Evolutionary conservation across 805 yeast species (phyloP).

Genomic region (Wickerhamiella occidentalis): DNA sequence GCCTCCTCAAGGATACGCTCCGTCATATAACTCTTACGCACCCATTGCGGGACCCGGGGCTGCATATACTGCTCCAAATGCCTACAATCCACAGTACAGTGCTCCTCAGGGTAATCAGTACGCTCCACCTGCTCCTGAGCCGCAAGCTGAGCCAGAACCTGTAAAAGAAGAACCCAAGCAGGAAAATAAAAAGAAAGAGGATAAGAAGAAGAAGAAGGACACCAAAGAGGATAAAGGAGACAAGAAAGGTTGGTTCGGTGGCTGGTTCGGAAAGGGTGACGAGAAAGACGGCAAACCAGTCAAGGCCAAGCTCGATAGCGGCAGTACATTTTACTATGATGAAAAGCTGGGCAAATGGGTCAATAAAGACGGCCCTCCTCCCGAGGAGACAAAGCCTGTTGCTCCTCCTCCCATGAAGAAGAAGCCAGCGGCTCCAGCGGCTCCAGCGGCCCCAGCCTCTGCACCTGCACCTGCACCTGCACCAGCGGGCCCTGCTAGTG

Average conservation of each 20-base stretch:
- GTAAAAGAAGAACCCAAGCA: not conserved
- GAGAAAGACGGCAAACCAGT: slow-evolving; percentile 55
- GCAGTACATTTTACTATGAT: slow-evolving; percentile 63
- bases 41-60: not conserved
- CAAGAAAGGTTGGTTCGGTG: slow-evolving; percentile 36
- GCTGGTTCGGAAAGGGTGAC: slow-evolving; percentile 43
- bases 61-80: slow-evolving; percentile 9
- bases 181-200: slow-evolving; percentile 17
- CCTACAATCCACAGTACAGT: slow-evolving; percentile 1
- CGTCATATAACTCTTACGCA: not conserved
- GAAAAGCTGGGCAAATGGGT: slow-evolving; percentile 82
- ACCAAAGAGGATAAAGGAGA: slow-evolving; percentile 17
- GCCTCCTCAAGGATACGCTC: slow-evolving; percentile 5
- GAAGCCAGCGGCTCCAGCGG: slow-evolving; percentile 20
- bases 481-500: no score
- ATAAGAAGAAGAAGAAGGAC: slow-evolving; percentile 22
- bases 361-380: slow-evolving; percentile 44
- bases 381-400: slow-evolving; percentile 28
- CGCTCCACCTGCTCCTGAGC: slow-evolving; percentile 9
- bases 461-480: no score
- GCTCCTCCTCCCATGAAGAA: slow-evolving; percentile 57
- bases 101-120: slow-evolving; percentile 8
- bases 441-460: slow-evolving; percentile 7
- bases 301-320: slow-evolving; percentile 77
- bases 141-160: slow-evolving; percentile 7